Evolutionary conservation across 2,329 filamentous ascomycete genomes (phyloP), one percentile per base, ranked within the genome.

Genomic region (Neofusicoccum laricinum): DNA sequence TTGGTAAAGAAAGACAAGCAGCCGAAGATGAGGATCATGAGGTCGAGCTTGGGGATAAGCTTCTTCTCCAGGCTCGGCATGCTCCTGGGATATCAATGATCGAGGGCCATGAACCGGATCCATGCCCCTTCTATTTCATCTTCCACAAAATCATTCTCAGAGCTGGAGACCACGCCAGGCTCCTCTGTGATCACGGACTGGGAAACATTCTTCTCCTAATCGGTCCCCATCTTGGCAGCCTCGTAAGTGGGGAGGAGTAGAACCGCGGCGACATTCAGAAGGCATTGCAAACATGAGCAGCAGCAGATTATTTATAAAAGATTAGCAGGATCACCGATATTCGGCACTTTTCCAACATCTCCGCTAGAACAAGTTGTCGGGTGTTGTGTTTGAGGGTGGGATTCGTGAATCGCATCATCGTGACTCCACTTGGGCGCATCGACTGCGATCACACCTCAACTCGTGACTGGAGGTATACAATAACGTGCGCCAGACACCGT

Each of bases 1-100:
- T 79, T 78, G 3, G 76, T 79, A 63, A 78, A 79, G 67, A 78
- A 78, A 7, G 73, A 77, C 3, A 78, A 66, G 25, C 76, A 79
- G 0, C 77, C 76, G 66, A 76, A 78, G 7, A 78, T 67, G 19
- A 79, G 68, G 41, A 79, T 77, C 61, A 72, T 72, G 5, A 79
- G 66, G 58, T 79, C 77, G 4, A 79, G 74, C 63, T 77, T 77
- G 58, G 78, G 63, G 11, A 78, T 70, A 10, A 78, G 67, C 4
- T 64, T 59, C 66, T 77, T 78, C 64, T 79, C 77, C 5, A 69
- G 65, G 14, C 67, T 64, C 0, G 72, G 68, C 71, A 73, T 76
- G 36, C 71, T 69, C 21, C 66, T 65, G 2, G 74, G 73, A 63
- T 78, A 78, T 76, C 76, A 79, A 49, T 66, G 55, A 14, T 63